These are phyloP conservation scores for Adansonia digitata DNA, from an alignment of 345 rosid genomes.

Conservation along the genomic window DNA sequence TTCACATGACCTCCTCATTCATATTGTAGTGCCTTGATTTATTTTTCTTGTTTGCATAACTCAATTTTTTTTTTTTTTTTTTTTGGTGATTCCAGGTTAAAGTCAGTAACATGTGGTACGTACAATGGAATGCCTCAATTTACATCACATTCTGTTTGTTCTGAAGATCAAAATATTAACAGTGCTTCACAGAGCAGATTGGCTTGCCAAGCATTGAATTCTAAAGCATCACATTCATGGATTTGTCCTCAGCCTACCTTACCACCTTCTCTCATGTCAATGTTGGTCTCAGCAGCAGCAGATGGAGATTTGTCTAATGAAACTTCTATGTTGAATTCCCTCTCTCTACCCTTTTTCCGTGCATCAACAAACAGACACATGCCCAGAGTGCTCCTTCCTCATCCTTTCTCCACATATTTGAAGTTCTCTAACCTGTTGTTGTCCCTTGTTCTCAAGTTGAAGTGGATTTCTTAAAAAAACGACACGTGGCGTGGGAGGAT, in stretches of 20 bases:
- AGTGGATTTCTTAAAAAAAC: slow-evolving; percentile 61
- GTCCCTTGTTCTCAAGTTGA: slow-evolving; percentile 36
- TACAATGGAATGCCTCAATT: slow-evolving; percentile 43
- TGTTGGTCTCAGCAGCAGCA: slow-evolving; percentile 45
- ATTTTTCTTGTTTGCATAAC: slow-evolving; percentile 1
- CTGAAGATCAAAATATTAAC: slow-evolving; percentile 10
- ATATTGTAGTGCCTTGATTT: background rate
- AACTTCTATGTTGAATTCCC: slow-evolving; percentile 5
- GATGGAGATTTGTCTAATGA: slow-evolving; percentile 56
- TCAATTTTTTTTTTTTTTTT: background rate
- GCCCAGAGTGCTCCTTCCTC: background rate
- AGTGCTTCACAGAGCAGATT: slow-evolving; percentile 31
- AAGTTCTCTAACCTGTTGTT: slow-evolving; percentile 11
- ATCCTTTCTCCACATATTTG: background rate
- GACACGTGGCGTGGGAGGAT: slow-evolving; percentile 78
- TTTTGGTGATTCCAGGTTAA: slow-evolving; percentile 47
- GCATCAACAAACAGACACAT: background rate
- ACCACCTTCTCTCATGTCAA: slow-evolving; percentile 67
- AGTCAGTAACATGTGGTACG: slow-evolving; percentile 46
- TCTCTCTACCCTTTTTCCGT: background rate
- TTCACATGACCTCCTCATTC: background rate
- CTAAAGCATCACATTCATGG: slow-evolving; percentile 78
- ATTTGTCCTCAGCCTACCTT: slow-evolving; percentile 82
- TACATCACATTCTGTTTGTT: slow-evolving; percentile 28
- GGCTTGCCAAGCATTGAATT: slow-evolving; percentile 37